phyloP scores from a whole-genome alignment of 129 eudicot species.

The Ambrosia artemisiifolia region DNA sequence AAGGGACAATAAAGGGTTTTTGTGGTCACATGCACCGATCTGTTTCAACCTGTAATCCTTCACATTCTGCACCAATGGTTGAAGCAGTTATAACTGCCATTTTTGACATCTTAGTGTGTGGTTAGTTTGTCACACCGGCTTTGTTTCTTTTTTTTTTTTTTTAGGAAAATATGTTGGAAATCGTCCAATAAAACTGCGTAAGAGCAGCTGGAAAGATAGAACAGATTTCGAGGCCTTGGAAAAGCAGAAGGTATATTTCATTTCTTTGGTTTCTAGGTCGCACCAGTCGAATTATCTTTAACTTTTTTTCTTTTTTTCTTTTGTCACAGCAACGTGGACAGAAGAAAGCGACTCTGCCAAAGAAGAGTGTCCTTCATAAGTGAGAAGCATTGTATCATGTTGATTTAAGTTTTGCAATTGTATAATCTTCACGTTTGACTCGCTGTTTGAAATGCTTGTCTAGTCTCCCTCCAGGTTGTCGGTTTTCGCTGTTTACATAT shows the following conservation, averaged over 20 bases:
- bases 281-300: no score
- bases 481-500: no score
- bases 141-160: background rate
- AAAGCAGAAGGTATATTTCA: conserved; percentile 56
- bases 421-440: background rate
- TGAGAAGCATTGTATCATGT: conserved; percentile 22
- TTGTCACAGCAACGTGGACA: conserved; percentile 41
- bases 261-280: background rate
- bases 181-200: conserved; percentile 84
- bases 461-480: background rate
- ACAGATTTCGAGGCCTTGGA: conserved; percentile 68
- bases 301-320: background rate
- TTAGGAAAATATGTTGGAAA: conserved; percentile 90
- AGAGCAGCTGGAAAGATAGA: conserved; percentile 94
- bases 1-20: no score
- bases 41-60: background rate
- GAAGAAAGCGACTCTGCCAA: conserved; percentile 52
- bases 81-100: background rate
- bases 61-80: background rate
- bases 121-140: background rate
- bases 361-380: conserved; percentile 77
- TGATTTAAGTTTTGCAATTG: background rate
- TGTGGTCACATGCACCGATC: background rate
- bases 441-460: background rate
- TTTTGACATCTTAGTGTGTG: background rate